phyloP scores from a whole-genome alignment of 495 filamentous ascomycete genomes.

The Mytilinidion resinicola region DNA sequence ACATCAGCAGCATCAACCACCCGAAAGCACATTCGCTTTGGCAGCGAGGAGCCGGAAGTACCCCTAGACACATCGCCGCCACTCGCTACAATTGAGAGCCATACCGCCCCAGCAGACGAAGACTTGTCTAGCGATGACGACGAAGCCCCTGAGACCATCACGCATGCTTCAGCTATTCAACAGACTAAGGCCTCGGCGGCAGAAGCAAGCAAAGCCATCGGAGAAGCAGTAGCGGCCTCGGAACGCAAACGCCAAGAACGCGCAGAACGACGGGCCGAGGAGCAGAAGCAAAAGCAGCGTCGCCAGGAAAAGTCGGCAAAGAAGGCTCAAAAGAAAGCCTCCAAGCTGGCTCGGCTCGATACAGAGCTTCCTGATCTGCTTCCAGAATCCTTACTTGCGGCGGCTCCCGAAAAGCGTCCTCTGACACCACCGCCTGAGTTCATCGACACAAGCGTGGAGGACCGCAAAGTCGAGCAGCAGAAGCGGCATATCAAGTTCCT shows the following conservation, averaged over 20 bases:
- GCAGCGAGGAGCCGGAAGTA: constrained; percentile 41
- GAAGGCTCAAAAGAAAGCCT: constrained; percentile 35
- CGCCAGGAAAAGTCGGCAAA: constrained; percentile 37
- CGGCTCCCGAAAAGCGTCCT: constrained; percentile 13
- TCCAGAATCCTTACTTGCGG: constrained; percentile 22
- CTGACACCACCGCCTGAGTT: constrained; percentile 9
- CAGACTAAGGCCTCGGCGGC: constrained; percentile 18
- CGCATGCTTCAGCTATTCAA: constrained; percentile 21
- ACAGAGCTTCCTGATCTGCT: constrained; percentile 21
- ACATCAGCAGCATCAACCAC: background rate
- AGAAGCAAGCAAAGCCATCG: constrained; percentile 18
- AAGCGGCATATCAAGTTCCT: constrained; percentile 47
- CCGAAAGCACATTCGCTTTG: constrained; percentile 34
- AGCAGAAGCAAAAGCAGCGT: constrained; percentile 39
- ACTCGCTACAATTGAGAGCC: background rate
- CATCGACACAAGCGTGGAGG: background rate
- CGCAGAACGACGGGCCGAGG: constrained; percentile 31
- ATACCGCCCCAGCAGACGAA: background rate
- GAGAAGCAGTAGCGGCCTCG: constrained; percentile 36
- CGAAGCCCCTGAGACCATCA: constrained; percentile 48
- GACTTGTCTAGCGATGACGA: constrained; percentile 40
- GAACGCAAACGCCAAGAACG: constrained; percentile 46
- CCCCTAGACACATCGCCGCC: constrained; percentile 18
- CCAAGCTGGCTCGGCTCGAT: constrained; percentile 22
- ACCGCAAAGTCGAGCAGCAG: constrained; percentile 14